Base-by-base conservation (phyloP, 306 rosid genomes). In the Dalbergia cultrata region DNA sequence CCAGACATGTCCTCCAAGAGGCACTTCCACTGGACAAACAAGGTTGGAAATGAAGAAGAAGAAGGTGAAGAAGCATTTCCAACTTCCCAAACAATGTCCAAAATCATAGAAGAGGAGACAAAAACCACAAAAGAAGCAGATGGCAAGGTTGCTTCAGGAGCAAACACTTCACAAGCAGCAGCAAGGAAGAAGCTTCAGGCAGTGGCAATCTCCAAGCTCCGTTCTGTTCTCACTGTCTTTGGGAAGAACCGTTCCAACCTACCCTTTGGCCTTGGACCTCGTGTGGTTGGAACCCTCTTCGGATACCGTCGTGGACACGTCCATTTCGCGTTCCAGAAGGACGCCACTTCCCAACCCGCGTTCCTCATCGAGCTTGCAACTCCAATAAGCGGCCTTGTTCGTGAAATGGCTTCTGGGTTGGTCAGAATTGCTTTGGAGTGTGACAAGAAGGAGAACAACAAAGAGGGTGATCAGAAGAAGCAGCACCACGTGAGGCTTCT, bases 331-430 rank as follows among this genome's bases (percentile, higher is more conserved):
- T 88, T 96, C 67, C 99, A 96, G 61, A 89, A 84, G 82, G 97
- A 93, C 54, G 89, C 99, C 31, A 85, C 67, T 66, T 88, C 97
- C 4, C 87, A 81, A 8, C 99, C 99, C 2, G 98, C 99, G 7
- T 92, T 96, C 82, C 64, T 96, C 43, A 88, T 96, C 33, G 99
- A 93, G 85, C 97, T 96, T 0, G 97, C 97, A 33, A 96, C 99
- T 0, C 99, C 99, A 10, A 93, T 96, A 1, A 90, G 92, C 59
- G 97, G 93, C 37, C 65, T 96, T 82, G 99, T 96, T 57, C 89
- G 90, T n/a, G 99, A 96, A 90, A 93, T 96, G 99, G 99, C 98
- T 3, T 93, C 99, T 26, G 99, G 99, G 83, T 81, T 96, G 56
- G 99, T 96, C 26, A 72, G 99, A 87, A 96, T 96, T 56, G 99